Conservation (phyloP, 2,329 filamentous ascomycete species). For the Cercospora sp. region DNA sequence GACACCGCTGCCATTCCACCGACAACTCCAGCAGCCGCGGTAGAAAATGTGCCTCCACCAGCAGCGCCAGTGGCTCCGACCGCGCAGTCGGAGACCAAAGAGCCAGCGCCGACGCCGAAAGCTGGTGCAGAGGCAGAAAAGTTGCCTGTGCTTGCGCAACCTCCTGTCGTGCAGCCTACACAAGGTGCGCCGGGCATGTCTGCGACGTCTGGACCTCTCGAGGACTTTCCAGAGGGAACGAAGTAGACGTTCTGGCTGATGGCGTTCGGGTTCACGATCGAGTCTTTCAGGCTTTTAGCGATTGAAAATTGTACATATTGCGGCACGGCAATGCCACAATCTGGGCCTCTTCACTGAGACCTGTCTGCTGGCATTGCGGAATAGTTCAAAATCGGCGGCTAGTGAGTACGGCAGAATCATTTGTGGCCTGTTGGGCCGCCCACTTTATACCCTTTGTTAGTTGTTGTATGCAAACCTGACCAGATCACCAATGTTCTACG, state of each 20-base stretch:
- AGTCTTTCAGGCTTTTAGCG: not conserved
- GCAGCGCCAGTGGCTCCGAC: conserved; percentile 7
- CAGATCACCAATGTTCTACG: not conserved
- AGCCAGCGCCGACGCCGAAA: conserved; percentile 10
- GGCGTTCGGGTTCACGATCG: not conserved
- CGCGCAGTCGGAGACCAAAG: not conserved
- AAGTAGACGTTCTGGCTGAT: not conserved
- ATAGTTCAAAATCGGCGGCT: not conserved
- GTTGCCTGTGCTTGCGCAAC: conserved; percentile 12
- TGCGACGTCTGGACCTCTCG: conserved; percentile 29
- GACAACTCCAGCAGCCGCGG: not conserved
- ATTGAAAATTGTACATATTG: not conserved
- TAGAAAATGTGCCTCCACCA: conserved; percentile 1
- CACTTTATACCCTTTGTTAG: conserved; percentile 20
- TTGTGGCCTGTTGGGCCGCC: not conserved
- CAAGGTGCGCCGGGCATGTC: conserved; percentile 25
- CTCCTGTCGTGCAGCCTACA: conserved; percentile 1
- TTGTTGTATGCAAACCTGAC: conserved; percentile 9
- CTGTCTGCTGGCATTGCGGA: not conserved
- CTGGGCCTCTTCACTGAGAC: not conserved
- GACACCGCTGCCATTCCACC: not conserved
- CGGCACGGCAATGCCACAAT: not conserved
- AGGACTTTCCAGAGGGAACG: conserved; percentile 24
- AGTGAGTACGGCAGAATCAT: not conserved
- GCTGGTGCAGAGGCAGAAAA: conserved; percentile 15